phyloP scores from a whole-genome alignment of 352 stramenopile species.

The Pythium myriotylum region DNA sequence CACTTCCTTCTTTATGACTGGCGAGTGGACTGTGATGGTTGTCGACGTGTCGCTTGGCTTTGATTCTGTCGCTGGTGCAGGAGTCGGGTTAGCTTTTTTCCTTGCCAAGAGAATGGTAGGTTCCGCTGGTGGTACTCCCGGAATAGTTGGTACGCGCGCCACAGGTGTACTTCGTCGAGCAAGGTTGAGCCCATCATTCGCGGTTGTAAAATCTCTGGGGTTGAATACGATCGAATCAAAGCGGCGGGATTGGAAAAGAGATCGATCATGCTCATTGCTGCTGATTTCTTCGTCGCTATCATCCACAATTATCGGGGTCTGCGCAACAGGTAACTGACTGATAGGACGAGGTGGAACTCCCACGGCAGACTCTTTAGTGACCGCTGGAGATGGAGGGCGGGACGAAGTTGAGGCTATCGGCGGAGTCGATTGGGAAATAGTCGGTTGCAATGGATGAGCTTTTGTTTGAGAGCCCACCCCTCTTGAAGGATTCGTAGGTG shows the following conservation, averaged over 20 bases:
- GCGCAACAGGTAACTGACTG: background rate
- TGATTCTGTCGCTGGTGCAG: background rate
- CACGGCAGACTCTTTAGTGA: background rate
- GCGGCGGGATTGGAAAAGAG: slow-evolving; percentile 38
- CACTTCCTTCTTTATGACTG: slow-evolving; percentile 19
- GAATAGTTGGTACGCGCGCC: background rate
- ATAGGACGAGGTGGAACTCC: background rate
- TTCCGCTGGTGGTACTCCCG: background rate
- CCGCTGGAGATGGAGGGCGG: background rate
- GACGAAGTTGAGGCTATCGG: no score
- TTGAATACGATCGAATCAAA: slow-evolving; percentile 48
- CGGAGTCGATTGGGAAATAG: no score
- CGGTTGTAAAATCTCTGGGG: slow-evolving; percentile 44
- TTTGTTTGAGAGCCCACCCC: no score
- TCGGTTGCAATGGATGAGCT: no score
- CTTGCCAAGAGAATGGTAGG: background rate
- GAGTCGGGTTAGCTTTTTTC: background rate
- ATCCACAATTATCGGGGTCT: slow-evolving; percentile 17
- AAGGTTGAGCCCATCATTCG: slow-evolving; percentile 39
- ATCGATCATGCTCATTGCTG: background rate
- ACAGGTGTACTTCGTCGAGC: slow-evolving; percentile 33
- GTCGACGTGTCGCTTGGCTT: background rate
- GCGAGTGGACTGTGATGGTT: background rate
- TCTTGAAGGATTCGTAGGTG: no score
- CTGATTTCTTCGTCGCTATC: slow-evolving; percentile 26